Evolutionary conservation across 768 basidiomycete species (phyloP), one percentile per base, ranked within the genome.

Genomic region (Hysterangium stoloniferum): DNA sequence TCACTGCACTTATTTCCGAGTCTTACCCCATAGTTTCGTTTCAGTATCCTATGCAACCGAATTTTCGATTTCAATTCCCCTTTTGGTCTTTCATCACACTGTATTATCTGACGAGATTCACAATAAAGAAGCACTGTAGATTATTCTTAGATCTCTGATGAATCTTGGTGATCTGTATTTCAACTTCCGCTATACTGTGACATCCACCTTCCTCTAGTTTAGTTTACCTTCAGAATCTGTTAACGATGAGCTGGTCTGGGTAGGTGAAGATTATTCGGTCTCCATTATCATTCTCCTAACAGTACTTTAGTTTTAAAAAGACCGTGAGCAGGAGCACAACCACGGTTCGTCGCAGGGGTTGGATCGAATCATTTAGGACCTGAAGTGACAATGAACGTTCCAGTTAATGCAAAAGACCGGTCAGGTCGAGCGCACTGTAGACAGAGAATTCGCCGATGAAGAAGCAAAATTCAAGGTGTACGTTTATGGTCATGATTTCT

Each of bases 321-420:
- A 83, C 88, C 4, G 75, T 95, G 45, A 92, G 88, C 68, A 77
- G 94, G 57, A 86, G 89, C 24, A 90, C 91, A 45, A 97, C 94
- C 12, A 93, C 89, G 58, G 83, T 90, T 65, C 60, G 78, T 45
- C 9, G 29, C 37, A 48, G 45, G 46, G 36, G 44, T 42, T 47
- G 17, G 36, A 54, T 48, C 37, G 31, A 45, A 36, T 48, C 49
- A 8, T 33, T 50, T 48, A 48, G 50, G 56, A 19, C 50, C 45
- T 24, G 33, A 24, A 24, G 55, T 56, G 45, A 45, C 33, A 49
- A 56, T 35, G n/a, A n/a, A n/a, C 27, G 24, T 29, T 45, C 36
- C 62, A 92, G 88, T 77, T 98, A 59, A 77, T 95, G 65, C 94
- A 97, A 75, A 97, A 97, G 80, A 95, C 94, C 1, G 95, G 95